Evolutionary conservation across 78 protist species (phyloP).

Genomic region (Monosiga brevicollis): DNA sequence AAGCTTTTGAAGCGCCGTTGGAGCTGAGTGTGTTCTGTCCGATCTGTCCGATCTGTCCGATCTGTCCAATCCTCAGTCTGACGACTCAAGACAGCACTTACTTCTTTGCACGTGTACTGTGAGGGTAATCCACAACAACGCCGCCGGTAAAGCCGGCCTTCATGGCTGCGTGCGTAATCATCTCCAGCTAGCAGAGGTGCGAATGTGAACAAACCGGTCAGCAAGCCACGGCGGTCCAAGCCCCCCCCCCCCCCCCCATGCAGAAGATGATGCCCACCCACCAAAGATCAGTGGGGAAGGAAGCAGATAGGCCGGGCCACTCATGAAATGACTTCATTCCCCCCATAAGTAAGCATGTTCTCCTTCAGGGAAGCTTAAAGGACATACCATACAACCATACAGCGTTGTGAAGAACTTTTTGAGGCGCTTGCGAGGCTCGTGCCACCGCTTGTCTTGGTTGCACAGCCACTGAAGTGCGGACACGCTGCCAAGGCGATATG

Average conservation of each 20-base stretch:
- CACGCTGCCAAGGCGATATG: conserved; percentile 25
- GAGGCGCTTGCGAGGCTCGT: conserved; percentile 67
- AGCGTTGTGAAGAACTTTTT: conserved; percentile 75
- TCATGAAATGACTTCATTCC: too few species aligned
- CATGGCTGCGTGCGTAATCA: conserved; percentile 68
- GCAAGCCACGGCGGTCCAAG: too few species aligned
- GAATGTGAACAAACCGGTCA: too few species aligned
- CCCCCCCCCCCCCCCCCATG: too few species aligned
- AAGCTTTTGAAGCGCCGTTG: not conserved
- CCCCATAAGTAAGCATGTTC: too few species aligned
- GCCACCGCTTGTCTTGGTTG: conserved; percentile 68
- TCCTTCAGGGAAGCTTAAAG: too few species aligned
- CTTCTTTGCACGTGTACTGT: conserved; percentile 87
- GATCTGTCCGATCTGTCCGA: not conserved
- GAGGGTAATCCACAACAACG: conserved; percentile 88
- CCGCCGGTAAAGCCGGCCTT: conserved; percentile 91
- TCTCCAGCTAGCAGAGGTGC: too few species aligned
- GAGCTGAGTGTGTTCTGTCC: not conserved
- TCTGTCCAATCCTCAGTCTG: not conserved
- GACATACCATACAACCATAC: conserved; percentile 39
- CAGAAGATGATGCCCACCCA: too few species aligned
- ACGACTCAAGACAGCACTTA: not conserved
- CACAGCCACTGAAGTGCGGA: conserved; percentile 95
- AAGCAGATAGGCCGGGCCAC: too few species aligned
- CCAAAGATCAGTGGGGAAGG: too few species aligned